phyloP scores from a whole-genome alignment of 805 yeast genomes.

The Yarrowia yakushimensis region DNA sequence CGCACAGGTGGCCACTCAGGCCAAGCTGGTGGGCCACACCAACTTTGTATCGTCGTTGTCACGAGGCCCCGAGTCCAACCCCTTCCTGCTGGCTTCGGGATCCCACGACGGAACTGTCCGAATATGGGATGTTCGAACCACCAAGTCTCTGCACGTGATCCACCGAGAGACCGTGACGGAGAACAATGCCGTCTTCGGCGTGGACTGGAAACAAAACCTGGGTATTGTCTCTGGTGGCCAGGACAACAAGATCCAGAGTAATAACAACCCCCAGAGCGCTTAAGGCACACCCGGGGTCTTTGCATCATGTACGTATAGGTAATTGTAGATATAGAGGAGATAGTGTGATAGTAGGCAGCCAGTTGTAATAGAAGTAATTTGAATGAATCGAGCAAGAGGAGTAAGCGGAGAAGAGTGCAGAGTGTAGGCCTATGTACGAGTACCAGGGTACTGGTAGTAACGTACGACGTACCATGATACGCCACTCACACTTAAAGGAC shows the following conservation, averaged over 20 bases:
- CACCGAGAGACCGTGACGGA: slow-evolving; percentile 56
- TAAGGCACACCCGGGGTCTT: background rate
- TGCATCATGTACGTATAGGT: slow-evolving; percentile 16
- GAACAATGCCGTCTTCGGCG: slow-evolving; percentile 72
- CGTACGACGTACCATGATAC: no score
- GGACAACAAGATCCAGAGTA: slow-evolving; percentile 88
- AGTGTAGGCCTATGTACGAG: no score
- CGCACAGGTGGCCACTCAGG: slow-evolving; percentile 50
- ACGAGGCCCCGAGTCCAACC: slow-evolving; percentile 64
- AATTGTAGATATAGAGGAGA: slow-evolving; percentile 16
- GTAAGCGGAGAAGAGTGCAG: no score
- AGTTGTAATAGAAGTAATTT: background rate
- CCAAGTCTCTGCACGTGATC: slow-evolving; percentile 74
- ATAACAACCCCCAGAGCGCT: slow-evolving; percentile 40
- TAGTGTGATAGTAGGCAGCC: background rate
- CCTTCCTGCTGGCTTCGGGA: slow-evolving; percentile 79
- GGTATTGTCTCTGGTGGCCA: slow-evolving; percentile 93
- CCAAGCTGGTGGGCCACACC: slow-evolving; percentile 81
- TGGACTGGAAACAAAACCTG: slow-evolving; percentile 72
- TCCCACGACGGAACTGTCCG: slow-evolving; percentile 96
- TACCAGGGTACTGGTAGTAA: no score
- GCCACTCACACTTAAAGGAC: no score
- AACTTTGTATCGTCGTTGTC: slow-evolving; percentile 83
- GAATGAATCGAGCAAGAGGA: no score
- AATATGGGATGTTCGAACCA: slow-evolving; percentile 75